phyloP scores from a whole-genome alignment of 2,329 filamentous ascomycete genomes.

The Aspergillus sp. region DNA sequence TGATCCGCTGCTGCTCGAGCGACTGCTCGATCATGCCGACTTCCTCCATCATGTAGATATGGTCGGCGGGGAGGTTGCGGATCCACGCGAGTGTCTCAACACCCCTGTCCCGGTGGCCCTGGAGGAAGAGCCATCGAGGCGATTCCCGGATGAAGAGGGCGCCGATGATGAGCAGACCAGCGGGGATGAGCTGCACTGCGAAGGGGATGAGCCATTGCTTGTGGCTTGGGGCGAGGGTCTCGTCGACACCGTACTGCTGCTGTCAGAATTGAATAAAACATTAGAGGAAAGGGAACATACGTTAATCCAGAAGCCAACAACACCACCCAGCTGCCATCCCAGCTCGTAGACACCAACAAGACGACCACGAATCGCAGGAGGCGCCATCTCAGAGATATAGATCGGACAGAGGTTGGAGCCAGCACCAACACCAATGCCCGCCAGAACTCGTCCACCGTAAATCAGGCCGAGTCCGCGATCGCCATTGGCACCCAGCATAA shows the following conservation, averaged over 20 bases:
- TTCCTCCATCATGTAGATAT: slow-evolving; percentile 71
- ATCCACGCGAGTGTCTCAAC: slow-evolving; percentile 53
- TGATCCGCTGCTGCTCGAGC: slow-evolving; percentile 61
- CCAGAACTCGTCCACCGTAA: slow-evolving; percentile 58
- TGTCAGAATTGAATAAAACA: slow-evolving; percentile 16
- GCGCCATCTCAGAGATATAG: slow-evolving; percentile 59
- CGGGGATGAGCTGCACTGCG: slow-evolving; percentile 42
- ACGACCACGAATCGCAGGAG: slow-evolving; percentile 58
- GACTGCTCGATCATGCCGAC: slow-evolving; percentile 69
- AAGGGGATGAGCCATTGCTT: slow-evolving; percentile 46
- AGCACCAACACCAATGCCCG: slow-evolving; percentile 58
- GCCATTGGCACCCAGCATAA: slow-evolving; percentile 68
- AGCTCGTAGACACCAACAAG: slow-evolving; percentile 60
- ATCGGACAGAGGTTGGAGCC: slow-evolving; percentile 60
- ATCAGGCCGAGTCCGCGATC: slow-evolving; percentile 63
- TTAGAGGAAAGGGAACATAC: slow-evolving; percentile 17
- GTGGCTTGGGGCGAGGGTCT: slow-evolving; percentile 33
- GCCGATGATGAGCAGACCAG: slow-evolving; percentile 50
- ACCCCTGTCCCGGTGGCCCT: slow-evolving; percentile 67
- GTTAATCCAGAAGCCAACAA: slow-evolving; percentile 54
- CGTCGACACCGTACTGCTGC: slow-evolving; percentile 53
- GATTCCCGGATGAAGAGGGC: slow-evolving; percentile 63
- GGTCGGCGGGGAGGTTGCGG: slow-evolving; percentile 40
- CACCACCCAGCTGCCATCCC: slow-evolving; percentile 54
- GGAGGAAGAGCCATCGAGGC: slow-evolving; percentile 69